Percentiles rank a stretch among this genome's conserved stretches.
phyloP scores from a whole-genome alignment of 176 grass and related monocot genomes.

The Alopecurus myosuroides region DNA sequence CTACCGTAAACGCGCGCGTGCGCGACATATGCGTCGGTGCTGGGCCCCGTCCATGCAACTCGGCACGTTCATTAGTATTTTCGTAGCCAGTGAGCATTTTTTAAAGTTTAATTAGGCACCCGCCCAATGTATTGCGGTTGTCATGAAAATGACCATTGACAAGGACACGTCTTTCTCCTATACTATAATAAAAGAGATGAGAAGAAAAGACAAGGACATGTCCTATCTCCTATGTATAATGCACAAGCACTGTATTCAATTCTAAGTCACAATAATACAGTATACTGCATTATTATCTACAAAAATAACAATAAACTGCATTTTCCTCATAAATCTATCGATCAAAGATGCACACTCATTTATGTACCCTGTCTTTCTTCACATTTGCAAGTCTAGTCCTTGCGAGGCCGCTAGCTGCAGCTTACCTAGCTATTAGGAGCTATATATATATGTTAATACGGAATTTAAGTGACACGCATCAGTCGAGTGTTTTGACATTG shows the following conservation, averaged over 20 bases:
- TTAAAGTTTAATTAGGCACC: not conserved
- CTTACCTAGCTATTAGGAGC: not conserved
- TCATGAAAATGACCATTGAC: constrained; percentile 17
- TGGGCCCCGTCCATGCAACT: not conserved
- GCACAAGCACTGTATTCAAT: not conserved
- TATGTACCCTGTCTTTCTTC: not conserved
- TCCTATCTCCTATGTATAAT: not conserved
- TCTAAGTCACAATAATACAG: not conserved
- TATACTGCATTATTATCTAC: too few relatives aligned
- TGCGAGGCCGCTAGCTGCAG: not conserved
- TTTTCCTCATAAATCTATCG: not conserved
- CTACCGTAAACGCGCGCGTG: too few relatives aligned
- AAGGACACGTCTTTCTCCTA: not conserved
- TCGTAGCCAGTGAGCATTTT: not conserved
- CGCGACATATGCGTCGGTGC: not conserved
- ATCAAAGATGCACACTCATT: not conserved
- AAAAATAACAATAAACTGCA: too few relatives aligned
- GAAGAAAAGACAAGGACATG: not conserved
- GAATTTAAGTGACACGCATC: not conserved
- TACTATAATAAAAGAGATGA: not conserved
- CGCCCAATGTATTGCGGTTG: not conserved
- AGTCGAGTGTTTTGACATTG: not conserved
- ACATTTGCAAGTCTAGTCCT: not conserved
- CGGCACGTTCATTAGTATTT: not conserved
- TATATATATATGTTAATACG: not conserved